Evolutionary conservation across 192 early-diverging fungal genomes (phyloP), one percentile per base, ranked within the genome.

Genomic region (Dimargaris xerosporica): DNA sequence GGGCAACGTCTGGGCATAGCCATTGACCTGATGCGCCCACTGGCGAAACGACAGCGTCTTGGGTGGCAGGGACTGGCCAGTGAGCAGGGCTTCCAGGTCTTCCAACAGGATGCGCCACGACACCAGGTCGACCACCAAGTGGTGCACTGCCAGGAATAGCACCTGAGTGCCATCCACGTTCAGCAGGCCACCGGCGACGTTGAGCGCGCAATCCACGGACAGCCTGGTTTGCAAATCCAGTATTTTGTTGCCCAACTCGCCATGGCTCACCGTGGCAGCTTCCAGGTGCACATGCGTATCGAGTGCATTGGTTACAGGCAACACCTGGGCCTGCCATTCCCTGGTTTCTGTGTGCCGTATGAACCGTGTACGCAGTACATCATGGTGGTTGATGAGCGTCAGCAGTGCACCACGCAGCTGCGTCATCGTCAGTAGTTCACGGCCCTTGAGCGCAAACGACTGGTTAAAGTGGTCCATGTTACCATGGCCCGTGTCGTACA

Each of bases 101-200:
- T 59, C 56, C 5, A 59, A 15, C 9, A 59, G 30, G 31, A 59
- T 59, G 16, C 56, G 56, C 56, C 56, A 59, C 2, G 56, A 59
- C 16, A 59, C 56, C 56, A 59, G 56, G 41, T 59, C 56, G 16
- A 59, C 56, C 10, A 34, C 34, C 56, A 34, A 39, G 39, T 59
- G 56, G 56, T 59, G 56, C 19, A 41, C 56, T 10, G 23, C 41
- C 41, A 29, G 31, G 56, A 59, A 59, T 16, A 59, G 34, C 13
- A 0, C 3, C 16, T 31, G 56, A 6, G 30, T 16, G 1, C 29
- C 16, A 3, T 29, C 17, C 3, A 19, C 23, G 4, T 28, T 59
- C 3, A 16, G 56, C 31, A 15, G 41, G 31, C 19, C 31, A 41
- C 56, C 56, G 1, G 56, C 56, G 31, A 41, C 56, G 16, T 19